phyloP scores from a whole-genome alignment of 2,329 filamentous ascomycete species.

The Fusarium sp. region DNA sequence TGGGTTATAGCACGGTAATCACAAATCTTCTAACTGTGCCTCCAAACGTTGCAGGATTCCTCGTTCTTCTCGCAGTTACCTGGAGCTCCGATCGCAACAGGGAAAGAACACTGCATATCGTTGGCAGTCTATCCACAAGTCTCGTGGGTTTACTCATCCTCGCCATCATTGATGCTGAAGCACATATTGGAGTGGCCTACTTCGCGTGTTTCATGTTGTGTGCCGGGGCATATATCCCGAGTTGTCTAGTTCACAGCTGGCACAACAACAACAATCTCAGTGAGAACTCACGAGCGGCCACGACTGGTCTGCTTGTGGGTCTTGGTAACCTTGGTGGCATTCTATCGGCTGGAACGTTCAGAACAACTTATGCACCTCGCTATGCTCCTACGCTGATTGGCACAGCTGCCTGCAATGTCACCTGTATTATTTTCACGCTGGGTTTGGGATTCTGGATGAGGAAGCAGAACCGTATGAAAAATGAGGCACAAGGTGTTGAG shows the following conservation, averaged over 20 bases:
- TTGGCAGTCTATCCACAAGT: background rate
- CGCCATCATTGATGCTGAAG: background rate
- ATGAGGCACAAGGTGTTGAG: background rate
- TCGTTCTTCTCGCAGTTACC: background rate
- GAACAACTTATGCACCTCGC: slow-evolving; percentile 57
- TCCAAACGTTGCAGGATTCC: background rate
- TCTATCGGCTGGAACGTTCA: slow-evolving; percentile 55
- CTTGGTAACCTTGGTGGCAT: slow-evolving; percentile 60
- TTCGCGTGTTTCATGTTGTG: slow-evolving; percentile 61
- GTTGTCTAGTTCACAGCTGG: slow-evolving; percentile 59
- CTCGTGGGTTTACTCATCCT: background rate
- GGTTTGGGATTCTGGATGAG: slow-evolving; percentile 18
- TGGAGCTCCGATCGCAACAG: background rate
- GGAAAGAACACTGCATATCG: background rate
- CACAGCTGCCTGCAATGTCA: slow-evolving; percentile 48
- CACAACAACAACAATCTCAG: slow-evolving; percentile 63
- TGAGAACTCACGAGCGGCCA: slow-evolving; percentile 58
- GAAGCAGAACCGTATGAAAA: background rate
- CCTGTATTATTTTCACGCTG: slow-evolving; percentile 30
- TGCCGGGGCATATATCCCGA: slow-evolving; percentile 56
- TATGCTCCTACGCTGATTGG: slow-evolving; percentile 58
- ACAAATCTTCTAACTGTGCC: background rate
- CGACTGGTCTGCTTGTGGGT: slow-evolving; percentile 57
- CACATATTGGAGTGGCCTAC: slow-evolving; percentile 53
- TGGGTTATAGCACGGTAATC: background rate